These are phyloP conservation scores for Solanum ossicruentum DNA, from an alignment of 257 asterid genomes.

Conservation along the genomic window DNA sequence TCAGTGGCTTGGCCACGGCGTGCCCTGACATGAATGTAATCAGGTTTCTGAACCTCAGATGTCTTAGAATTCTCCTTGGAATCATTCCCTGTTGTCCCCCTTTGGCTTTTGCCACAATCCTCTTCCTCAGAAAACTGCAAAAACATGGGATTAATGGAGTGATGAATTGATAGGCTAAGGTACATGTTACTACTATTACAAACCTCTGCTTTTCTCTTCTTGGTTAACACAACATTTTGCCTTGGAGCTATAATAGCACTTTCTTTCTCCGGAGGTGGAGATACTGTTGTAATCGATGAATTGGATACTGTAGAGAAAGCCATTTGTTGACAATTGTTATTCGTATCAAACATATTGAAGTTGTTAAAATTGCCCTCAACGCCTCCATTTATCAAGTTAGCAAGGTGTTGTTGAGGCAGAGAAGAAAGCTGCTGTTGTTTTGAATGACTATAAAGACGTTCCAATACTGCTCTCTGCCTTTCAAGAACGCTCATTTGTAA, in stretches of 20 bases:
- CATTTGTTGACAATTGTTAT: background rate
- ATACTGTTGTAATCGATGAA: constrained; percentile 7
- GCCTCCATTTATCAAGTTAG: background rate
- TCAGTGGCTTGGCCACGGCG: constrained; percentile 86
- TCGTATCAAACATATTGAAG: background rate
- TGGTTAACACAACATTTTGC: background rate
- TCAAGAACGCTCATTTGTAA: constrained; percentile 34
- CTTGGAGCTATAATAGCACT: background rate
- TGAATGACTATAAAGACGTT: constrained; percentile 15
- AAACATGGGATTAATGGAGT: background rate
- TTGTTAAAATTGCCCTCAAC: background rate
- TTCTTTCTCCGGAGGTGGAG: constrained; percentile 5
- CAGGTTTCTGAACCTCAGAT: constrained; percentile 39
- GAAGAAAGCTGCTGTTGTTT: background rate
- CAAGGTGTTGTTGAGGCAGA: constrained; percentile 6
- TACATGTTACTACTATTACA: background rate
- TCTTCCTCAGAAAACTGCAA: constrained; percentile 40
- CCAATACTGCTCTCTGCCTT: constrained; percentile 30
- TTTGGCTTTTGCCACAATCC: constrained; percentile 22
- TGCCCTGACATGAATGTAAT: constrained; percentile 68
- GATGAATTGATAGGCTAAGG: background rate
- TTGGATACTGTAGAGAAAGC: constrained; percentile 13
- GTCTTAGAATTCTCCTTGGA: constrained; percentile 33
- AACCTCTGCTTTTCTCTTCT: constrained; percentile 62
- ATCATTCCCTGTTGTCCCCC: constrained; percentile 25